Conservation (phyloP, 2,329 filamentous ascomycete species). For the Xylariaceae sp. region DNA sequence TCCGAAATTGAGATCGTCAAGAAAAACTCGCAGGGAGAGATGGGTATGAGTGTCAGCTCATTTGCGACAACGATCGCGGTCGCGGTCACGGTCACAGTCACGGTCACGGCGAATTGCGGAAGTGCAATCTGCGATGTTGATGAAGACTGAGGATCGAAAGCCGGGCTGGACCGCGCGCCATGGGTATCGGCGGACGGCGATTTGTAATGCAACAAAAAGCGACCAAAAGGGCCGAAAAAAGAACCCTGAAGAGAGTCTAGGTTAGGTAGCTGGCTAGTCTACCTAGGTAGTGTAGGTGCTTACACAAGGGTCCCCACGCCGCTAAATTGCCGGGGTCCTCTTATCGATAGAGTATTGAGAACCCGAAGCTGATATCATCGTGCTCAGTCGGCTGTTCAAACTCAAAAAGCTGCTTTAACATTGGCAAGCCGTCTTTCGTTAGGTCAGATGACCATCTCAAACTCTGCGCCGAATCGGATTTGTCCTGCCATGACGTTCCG, state of each 20-base stretch:
- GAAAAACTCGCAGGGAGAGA: neutral
- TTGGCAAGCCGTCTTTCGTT: too few relatives aligned
- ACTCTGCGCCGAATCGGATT: too few relatives aligned
- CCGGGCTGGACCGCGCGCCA: constrained; percentile 21
- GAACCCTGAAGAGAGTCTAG: too few relatives aligned
- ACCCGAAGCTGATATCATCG: constrained; percentile 24
- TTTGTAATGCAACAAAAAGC: constrained; percentile 42
- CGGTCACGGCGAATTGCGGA: constrained; percentile 17
- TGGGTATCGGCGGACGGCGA: constrained; percentile 27
- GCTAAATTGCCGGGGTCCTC: too few relatives aligned
- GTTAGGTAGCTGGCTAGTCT: neutral
- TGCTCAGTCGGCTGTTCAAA: too few relatives aligned
- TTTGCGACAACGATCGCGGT: constrained; percentile 8
- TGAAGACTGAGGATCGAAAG: neutral
- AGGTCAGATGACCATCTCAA: too few relatives aligned
- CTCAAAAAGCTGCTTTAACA: too few relatives aligned
- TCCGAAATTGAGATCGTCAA: neutral
- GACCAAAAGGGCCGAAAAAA: too few relatives aligned
- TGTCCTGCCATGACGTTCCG: too few relatives aligned
- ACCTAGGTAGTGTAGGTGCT: neutral
- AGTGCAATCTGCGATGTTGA: constrained; percentile 6
- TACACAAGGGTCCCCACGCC: neutral
- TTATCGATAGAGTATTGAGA: constrained; percentile 43
- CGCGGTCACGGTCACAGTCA: too few relatives aligned
- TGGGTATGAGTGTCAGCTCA: constrained; percentile 18